Conservation (phyloP, 1,284 basidiomycete genomes). For the Cerrena zonata region DNA sequence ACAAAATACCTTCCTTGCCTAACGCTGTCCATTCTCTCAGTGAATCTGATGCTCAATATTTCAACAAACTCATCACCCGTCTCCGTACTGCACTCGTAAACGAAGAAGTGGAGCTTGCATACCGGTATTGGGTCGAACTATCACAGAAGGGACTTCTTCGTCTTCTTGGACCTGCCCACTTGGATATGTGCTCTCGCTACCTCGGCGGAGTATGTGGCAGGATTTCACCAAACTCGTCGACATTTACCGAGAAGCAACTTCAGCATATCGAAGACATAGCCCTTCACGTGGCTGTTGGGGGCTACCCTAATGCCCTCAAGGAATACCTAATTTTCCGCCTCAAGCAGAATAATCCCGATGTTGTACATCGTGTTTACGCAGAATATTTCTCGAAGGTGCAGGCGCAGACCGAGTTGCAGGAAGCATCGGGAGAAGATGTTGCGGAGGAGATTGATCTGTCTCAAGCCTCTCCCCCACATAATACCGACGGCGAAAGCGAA, state of each 20-base stretch:
- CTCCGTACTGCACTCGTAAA: conserved; percentile 13
- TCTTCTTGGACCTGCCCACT: conserved; percentile 37
- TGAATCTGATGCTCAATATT: conserved; percentile 6
- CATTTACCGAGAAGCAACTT: conserved; percentile 4
- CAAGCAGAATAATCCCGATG: conserved; percentile 33
- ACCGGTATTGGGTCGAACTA: conserved; percentile 40
- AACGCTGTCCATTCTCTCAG: conserved; percentile 1
- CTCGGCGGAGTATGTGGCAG: conserved; percentile 21
- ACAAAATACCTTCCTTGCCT: background rate
- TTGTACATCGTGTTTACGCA: conserved; percentile 43
- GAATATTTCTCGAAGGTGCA: conserved; percentile 26
- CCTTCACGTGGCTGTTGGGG: conserved; percentile 39
- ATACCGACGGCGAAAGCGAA: background rate
- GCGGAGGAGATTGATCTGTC: background rate
- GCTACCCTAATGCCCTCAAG: conserved; percentile 41
- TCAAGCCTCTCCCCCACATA: background rate
- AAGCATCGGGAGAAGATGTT: background rate
- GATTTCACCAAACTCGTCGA: background rate
- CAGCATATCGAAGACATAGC: conserved; percentile 42
- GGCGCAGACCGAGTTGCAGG: background rate
- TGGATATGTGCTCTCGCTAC: conserved; percentile 34
- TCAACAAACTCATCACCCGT: conserved; percentile 14
- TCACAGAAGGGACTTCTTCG: conserved; percentile 37
- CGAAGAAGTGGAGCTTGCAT: conserved; percentile 19
- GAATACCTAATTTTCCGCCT: conserved; percentile 47